Base-by-base conservation (phyloP, 208 protist genomes). In the Acanthamoeba lugdunensis region DNA sequence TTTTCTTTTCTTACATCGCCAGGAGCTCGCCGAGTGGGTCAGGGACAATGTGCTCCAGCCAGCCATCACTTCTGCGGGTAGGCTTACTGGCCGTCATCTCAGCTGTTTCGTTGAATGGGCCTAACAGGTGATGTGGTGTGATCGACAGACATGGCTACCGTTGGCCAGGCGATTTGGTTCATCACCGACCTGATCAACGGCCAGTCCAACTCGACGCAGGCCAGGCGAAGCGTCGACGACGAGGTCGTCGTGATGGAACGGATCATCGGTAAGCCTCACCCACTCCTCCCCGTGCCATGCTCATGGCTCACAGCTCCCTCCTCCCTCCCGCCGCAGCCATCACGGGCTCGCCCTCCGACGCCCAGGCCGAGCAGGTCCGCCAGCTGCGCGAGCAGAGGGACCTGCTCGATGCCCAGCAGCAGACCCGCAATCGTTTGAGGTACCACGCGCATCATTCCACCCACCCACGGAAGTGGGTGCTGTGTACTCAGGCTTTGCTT, bases 11-110 rank as follows among this genome's bases (percentile, higher is more conserved):
- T 14, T 23, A 25, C 56, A 13, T 33, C 21, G 11, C 16, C 79
- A 89, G 82, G 82, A 89, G 13, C 58, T 89, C n/a, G 82, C 54
- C 16, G 50, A 69, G 30, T 89, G 82, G 82, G n/a, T 89, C 48
- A 58, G 82, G 41, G 18, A n/a, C 30, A 48, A 89, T 28, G 41
- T 89, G 30, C 54, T 89, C 9, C 28, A 67, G 82, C 82, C 82
- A 23, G 82, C 82, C 13, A 23, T 69, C n/a, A 37, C 6, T 18
- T 28, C 50, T 14, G 58, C 50, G 4, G 33, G 82, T 89, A 89
- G 11, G 28, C 48, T 48, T 48, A 1, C 23, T 65, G 6, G n/a
- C 25, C 16, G 2, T 2, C 16, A 6, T 33, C n/a, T 33, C n/a
- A 33, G 25, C 50, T 84, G 33, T 50, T 52, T 4, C 16, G 16